Evolutionary conservation across 306 rosid genomes (phyloP), one percentile per base, ranked within the genome.

Genomic region (Trichosanthes cucumerina): DNA sequence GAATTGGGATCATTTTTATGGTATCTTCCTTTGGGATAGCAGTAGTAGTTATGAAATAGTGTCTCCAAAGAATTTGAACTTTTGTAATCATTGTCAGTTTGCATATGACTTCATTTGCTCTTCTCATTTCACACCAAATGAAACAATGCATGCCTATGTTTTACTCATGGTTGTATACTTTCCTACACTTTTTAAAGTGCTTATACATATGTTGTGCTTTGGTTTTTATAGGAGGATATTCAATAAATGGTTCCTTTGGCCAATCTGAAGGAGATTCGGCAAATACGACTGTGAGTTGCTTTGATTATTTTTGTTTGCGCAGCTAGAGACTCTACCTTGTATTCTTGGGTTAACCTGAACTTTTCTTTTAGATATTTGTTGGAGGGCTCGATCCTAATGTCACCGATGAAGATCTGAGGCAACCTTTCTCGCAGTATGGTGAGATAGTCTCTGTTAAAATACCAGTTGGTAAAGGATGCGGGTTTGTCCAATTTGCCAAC

Each of bases 301-400:
- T 49, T 39, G 52, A 54, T 19, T 58, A 65, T 63, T 76, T 52
- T 50, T 52, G 39, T 53, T 80, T 34, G 76, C 68, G 79, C 41
- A 7, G 68, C 65, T 68, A 39, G 56, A 36, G 26, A 39, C 39
- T n/a, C 14, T 31, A 28, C 66, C 65, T 64, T 52, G 39, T 78
- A 60, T 39, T 34, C 46, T 60, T 36, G 79, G 60, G 78, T 83
- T 88, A 80, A 90, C 49, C 53, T 9, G 7, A 74, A 60, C 80
- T 75, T 71, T 74, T 18, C 46, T 80, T 34, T 49, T 80, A 96
- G 99, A 93, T 96, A 86, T 96, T 96, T 90, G 99, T 96, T 53
- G 99, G 99, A 83, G 99, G 99, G 80, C 97, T 96, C 43, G 99
- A 96, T 83, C 91, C 99, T 59, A 89, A 87, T 82, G 98, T 85